These are phyloP conservation scores for Linum usitatissimum DNA, from an alignment of 345 rosid species.

Conservation along the genomic window DNA sequence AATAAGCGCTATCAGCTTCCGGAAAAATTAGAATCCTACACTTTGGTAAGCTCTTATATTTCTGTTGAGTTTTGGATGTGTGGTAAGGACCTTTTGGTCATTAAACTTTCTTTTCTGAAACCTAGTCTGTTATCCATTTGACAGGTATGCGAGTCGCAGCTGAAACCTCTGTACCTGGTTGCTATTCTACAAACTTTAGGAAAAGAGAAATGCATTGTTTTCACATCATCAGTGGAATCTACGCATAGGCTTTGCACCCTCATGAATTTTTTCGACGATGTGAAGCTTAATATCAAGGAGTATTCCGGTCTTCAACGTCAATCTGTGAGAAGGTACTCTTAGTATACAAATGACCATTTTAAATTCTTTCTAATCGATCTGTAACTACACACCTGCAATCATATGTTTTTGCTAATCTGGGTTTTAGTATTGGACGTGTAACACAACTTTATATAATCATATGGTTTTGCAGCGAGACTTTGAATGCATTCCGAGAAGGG, in stretches of 20 bases:
- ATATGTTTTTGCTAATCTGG: background rate
- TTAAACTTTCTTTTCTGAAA: background rate
- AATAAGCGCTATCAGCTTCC: conserved; percentile 64
- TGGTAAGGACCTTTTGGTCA: background rate
- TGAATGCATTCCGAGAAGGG: conserved; percentile 72
- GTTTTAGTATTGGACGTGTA: background rate
- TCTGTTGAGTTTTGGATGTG: background rate
- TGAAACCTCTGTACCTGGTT: conserved; percentile 71
- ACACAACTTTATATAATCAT: conserved; percentile 2
- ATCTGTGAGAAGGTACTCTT: conserved; percentile 59
- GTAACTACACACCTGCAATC: background rate
- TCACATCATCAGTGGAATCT: conserved; percentile 78
- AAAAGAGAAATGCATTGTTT: conserved; percentile 73
- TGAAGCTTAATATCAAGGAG: conserved; percentile 66
- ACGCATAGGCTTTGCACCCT: conserved; percentile 76
- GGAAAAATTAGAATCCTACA: conserved; percentile 69
- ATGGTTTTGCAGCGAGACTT: conserved; percentile 61
- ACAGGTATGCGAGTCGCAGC: conserved; percentile 64
- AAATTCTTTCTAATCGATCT: background rate
- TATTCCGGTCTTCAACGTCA: conserved; percentile 81
- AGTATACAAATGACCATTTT: background rate
- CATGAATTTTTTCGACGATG: conserved; percentile 61
- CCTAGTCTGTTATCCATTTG: conserved; percentile 9
- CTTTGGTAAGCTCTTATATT: conserved; percentile 43
- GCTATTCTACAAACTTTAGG: conserved; percentile 64